Conservation (phyloP, 208 protist genomes). For the Leishmania gerbilli region DNA sequence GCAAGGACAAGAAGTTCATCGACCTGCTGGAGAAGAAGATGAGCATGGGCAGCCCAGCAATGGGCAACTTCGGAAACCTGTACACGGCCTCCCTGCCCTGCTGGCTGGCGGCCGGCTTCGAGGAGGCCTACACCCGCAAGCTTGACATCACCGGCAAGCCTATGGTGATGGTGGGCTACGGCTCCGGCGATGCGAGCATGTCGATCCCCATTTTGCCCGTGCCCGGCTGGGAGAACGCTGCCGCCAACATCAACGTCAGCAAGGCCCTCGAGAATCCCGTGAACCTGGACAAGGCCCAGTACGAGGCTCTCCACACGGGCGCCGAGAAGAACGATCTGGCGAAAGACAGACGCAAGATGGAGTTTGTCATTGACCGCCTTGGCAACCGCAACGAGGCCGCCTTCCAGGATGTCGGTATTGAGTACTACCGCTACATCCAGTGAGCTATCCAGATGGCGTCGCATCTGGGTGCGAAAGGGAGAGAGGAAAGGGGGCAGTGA, state of each 20-base stretch:
- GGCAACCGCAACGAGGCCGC: conserved; percentile 80
- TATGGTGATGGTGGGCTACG: conserved; percentile 92
- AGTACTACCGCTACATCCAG: conserved; percentile 87
- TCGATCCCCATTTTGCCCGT: conserved; percentile 90
- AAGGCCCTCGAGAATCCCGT: conserved; percentile 74
- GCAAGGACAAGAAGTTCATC: conserved; percentile 81
- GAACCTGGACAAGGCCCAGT: conserved; percentile 76
- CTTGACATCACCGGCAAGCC: conserved; percentile 83
- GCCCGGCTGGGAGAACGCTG: conserved; percentile 76
- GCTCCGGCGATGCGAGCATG: conserved; percentile 86
- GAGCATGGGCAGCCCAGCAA: conserved; percentile 84
- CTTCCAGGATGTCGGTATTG: conserved; percentile 92
- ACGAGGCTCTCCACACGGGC: conserved; percentile 83
- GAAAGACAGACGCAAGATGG: conserved; percentile 54
- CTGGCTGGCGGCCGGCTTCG: conserved; percentile 89
- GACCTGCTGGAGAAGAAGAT: conserved; percentile 82
- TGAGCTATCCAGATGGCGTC: conserved; percentile 18
- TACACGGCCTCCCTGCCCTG: conserved; percentile 92
- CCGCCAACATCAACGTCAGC: conserved; percentile 76
- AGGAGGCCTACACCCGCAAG: conserved; percentile 82
- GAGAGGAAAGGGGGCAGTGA: neutral
- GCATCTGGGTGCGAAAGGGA: neutral
- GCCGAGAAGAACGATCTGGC: conserved; percentile 74
- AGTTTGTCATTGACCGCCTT: conserved; percentile 84
- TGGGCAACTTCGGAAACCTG: conserved; percentile 91